These are phyloP conservation scores for Penicillium sp. DNA, from an alignment of 2,329 filamentous ascomycete species.

Conservation along the genomic window DNA sequence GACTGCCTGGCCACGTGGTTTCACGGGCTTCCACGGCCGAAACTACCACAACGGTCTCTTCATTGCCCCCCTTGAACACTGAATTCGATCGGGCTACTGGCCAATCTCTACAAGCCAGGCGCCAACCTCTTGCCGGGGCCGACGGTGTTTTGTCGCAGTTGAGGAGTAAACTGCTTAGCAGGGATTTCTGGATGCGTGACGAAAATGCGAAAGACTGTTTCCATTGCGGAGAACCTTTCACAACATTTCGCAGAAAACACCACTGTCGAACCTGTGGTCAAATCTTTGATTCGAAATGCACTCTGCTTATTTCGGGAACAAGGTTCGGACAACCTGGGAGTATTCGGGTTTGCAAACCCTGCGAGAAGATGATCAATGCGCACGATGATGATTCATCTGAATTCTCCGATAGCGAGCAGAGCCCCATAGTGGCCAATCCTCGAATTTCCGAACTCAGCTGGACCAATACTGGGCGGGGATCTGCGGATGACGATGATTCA, in stretches of 20 bases:
- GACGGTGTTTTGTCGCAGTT: constrained; percentile 57
- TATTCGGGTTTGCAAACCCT: constrained; percentile 87
- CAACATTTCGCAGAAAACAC: constrained; percentile 91
- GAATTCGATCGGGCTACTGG: constrained; percentile 20
- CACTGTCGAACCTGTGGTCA: constrained; percentile 95
- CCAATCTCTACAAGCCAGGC: constrained; percentile 19
- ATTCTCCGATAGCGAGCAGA: constrained; percentile 68
- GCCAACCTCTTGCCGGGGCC: constrained; percentile 12
- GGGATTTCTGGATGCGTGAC: constrained; percentile 99
- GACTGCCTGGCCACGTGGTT: constrained; percentile 44
- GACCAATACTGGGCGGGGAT: constrained; percentile 41
- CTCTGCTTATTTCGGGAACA: constrained; percentile 80
- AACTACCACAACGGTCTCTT: constrained; percentile 45
- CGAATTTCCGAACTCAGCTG: constrained; percentile 59
- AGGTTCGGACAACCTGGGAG: constrained; percentile 83
- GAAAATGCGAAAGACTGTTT: constrained; percentile 98
- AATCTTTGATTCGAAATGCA: constrained; percentile 97
- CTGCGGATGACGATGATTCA: constrained; percentile 48
- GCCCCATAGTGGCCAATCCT: constrained; percentile 63
- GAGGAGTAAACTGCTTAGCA: constrained; percentile 82
- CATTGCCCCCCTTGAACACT: constrained; percentile 31
- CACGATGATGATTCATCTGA: constrained; percentile 90
- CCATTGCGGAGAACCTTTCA: constrained; percentile 83
- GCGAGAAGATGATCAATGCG: constrained; percentile 84
- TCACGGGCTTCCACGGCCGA: constrained; percentile 42